These are phyloP conservation scores for Chytriomyces hyalinus DNA, from an alignment of 192 early-diverging fungal genomes.

Conservation along the genomic window DNA sequence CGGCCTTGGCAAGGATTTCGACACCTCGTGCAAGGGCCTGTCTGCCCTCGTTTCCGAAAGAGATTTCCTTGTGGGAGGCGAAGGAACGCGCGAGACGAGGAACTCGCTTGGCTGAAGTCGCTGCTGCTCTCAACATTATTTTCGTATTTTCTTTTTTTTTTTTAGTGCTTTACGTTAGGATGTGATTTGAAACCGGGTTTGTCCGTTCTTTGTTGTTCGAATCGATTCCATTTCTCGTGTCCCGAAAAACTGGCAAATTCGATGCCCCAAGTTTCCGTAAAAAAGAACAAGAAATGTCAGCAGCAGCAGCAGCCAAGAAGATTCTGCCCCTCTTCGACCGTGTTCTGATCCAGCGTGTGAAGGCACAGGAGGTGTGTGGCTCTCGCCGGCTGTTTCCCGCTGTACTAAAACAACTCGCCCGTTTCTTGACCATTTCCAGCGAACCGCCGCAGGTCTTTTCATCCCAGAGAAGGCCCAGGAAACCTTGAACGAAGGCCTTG, in stretches of 20 bases:
- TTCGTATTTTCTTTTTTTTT: constrained; percentile 3
- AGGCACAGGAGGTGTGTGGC: constrained; percentile 76
- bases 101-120: no score
- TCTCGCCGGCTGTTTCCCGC: neutral
- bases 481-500: constrained; percentile 92
- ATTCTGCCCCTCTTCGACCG: constrained; percentile 98
- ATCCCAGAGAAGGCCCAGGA: constrained; percentile 99
- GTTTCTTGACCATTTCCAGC: constrained; percentile 52
- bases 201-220: no score
- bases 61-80: constrained; percentile 88
- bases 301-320: constrained; percentile 63
- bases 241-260: no score
- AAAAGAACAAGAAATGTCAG: constrained; percentile 18
- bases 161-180: neutral
- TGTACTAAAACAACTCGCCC: neutral
- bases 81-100: neutral
- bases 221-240: no score
- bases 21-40: constrained; percentile 92
- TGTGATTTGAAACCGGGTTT: neutral
- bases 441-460: constrained; percentile 93
- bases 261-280: no score
- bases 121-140: neutral
- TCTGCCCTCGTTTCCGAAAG: constrained; percentile 95
- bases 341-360: constrained; percentile 95
- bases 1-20: constrained; percentile 95